Base-by-base conservation (phyloP, 2,329 filamentous ascomycete species). In the Colletotrichum chrysophilum region DNA sequence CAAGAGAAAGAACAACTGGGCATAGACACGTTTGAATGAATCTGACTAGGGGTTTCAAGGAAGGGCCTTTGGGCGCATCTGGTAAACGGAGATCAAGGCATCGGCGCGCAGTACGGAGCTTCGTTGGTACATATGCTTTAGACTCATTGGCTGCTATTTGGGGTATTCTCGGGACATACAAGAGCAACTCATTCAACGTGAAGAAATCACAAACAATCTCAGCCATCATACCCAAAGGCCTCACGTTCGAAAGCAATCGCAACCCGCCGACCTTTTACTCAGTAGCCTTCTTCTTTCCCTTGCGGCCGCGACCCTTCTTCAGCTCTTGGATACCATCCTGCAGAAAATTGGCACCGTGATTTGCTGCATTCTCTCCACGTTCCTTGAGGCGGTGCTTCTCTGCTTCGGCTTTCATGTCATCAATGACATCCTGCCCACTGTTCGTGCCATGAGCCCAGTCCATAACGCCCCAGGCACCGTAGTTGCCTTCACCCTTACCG, bases 401-500 rank as follows among this genome's bases (percentile, higher is more conserved):
- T 7, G 89, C 89, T 81, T 92, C 91, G 26, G 86, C 86, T 74
- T 84, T 87, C 56, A 90, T 79, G 79, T 93, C 89, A 55, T 91
- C 88, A 3, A 91, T 82, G 4, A 91, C 87, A 34, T 85, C 84
- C 16, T 87, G 86, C 1, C 90, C 89, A 7, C 89, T 80, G 68
- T 87, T 88, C 13, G 90, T 94, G 32, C 88, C 92, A 76, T 89
- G 86, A 2, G 87, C 78, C 89, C 91, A 93, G 81, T 94, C 93
- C 76, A 94, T 76, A 4, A 94, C 77, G 0, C 92, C 93, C 86
- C 91, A 89, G 1, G 91, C 88, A 13, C 91, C 90, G 77, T 87
- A 94, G 76, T 94, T 94, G 1, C 91, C 91, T 16, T 84, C 82
- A 0, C 91, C 91, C 24, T 85, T 80, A 13, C 86, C 86, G 30